These are phyloP conservation scores for Pseudoperonospora humuli DNA, from an alignment of 352 stramenopile genomes.

Conservation along the genomic window DNA sequence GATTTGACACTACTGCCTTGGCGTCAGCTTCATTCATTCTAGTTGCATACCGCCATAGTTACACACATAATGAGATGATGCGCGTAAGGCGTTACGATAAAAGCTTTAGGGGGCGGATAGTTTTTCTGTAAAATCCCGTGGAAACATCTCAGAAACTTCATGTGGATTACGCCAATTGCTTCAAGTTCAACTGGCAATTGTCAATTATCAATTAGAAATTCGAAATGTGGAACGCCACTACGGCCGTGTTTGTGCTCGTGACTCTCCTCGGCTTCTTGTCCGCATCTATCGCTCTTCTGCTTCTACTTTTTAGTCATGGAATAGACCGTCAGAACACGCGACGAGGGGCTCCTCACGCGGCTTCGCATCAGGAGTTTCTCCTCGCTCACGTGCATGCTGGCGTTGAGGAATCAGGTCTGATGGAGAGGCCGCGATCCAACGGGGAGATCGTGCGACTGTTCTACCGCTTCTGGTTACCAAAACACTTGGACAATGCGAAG, in stretches of 20 bases:
- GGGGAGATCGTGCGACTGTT: slow-evolving; percentile 45
- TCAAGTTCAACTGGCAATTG: too few species aligned
- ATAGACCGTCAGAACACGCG: slow-evolving; percentile 45
- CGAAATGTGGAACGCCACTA: slow-evolving; percentile 14
- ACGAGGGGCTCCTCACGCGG: slow-evolving; percentile 26
- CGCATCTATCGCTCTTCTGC: slow-evolving; percentile 15
- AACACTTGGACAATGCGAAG: slow-evolving; percentile 20
- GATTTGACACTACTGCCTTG: too few species aligned
- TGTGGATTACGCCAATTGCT: too few species aligned
- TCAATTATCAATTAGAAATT: too few species aligned
- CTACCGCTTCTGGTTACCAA: slow-evolving; percentile 66
- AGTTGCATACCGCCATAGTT: too few species aligned
- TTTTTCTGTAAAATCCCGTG: too few species aligned
- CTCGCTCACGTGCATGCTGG: slow-evolving; percentile 33
- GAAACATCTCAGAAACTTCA: too few species aligned
- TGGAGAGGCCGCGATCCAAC: slow-evolving; percentile 32
- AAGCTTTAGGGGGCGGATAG: too few species aligned
- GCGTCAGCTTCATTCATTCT: too few species aligned
- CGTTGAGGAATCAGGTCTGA: slow-evolving; percentile 41
- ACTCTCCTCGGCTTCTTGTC: slow-evolving; percentile 12
- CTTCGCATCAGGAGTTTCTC: slow-evolving; percentile 49
- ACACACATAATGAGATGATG: too few species aligned
- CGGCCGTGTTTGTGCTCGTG: slow-evolving; percentile 8
- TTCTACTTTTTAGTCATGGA: slow-evolving; percentile 47
- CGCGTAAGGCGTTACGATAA: too few species aligned